phyloP scores from a whole-genome alignment of 345 rosid genomes.

The Pugionium cornutum region DNA sequence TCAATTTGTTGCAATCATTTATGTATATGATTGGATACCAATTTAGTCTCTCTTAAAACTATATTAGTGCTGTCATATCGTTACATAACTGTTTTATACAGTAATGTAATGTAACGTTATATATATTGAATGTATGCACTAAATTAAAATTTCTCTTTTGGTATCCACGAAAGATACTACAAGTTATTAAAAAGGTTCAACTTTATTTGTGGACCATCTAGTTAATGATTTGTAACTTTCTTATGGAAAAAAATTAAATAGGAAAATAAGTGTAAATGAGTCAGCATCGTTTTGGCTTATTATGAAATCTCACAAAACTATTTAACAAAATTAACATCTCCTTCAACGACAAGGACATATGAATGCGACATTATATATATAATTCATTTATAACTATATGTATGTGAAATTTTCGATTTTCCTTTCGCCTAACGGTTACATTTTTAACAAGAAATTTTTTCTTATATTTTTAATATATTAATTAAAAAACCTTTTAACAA shows the following conservation, averaged over 20 bases:
- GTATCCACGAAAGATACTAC: constrained; percentile 12
- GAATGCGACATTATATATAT: constrained; percentile 22
- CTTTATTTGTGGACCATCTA: constrained; percentile 33
- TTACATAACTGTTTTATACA: constrained; percentile 1
- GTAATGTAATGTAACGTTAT: neutral
- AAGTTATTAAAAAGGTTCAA: constrained; percentile 6
- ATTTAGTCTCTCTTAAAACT: constrained; percentile 6
- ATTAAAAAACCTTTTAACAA: too few relatives aligned
- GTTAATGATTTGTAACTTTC: constrained; percentile 26
- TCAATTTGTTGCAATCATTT: constrained; percentile 13
- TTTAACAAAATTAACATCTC: constrained; percentile 19
- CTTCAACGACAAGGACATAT: constrained; percentile 26
- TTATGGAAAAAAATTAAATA: constrained; percentile 1
- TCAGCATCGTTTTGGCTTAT: constrained; percentile 34
- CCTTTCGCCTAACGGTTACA: constrained; percentile 21
- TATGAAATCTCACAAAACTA: constrained; percentile 22
- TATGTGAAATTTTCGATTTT: constrained; percentile 10
- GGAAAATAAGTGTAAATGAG: constrained; percentile 32
- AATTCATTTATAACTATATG: constrained; percentile 8
- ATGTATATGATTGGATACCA: constrained; percentile 6
- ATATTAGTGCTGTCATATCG: constrained; percentile 5
- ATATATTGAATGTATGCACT: neutral
- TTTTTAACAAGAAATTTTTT: too few relatives aligned
- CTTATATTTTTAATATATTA: too few relatives aligned
- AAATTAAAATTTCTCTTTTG: neutral